These are phyloP conservation scores for Nothophoma quercina DNA, from an alignment of 2,329 filamentous ascomycete genomes.

Conservation along the genomic window DNA sequence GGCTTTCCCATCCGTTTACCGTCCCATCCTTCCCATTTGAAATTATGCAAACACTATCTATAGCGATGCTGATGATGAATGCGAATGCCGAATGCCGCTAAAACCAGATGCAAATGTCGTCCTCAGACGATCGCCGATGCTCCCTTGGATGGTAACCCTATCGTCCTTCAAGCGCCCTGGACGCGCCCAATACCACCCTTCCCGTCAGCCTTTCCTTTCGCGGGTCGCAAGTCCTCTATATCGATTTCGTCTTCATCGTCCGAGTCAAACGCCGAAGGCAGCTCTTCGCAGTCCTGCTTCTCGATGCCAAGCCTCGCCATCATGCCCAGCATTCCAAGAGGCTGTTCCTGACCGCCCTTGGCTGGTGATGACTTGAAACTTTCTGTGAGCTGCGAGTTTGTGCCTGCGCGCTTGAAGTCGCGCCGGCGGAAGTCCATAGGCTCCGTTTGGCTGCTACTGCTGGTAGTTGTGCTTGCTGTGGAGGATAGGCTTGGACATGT, in stretches of 20 bases:
- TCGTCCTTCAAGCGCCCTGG: too few relatives aligned
- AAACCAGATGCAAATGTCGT: slow-evolving; percentile 1
- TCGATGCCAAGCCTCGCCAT: slow-evolving; percentile 16
- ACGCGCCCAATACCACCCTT: not conserved
- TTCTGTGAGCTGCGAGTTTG: slow-evolving; percentile 28
- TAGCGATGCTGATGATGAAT: not conserved
- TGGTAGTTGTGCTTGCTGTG: slow-evolving; percentile 9
- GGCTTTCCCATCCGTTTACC: not conserved
- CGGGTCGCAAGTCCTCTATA: slow-evolving; percentile 1
- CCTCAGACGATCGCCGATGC: not conserved
- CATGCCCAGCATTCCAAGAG: slow-evolving; percentile 7
- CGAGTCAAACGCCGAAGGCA: slow-evolving; percentile 34
- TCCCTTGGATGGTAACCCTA: not conserved
- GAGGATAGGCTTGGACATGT: slow-evolving; percentile 16
- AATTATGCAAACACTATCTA: slow-evolving; percentile 9
- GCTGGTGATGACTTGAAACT: slow-evolving; percentile 17
- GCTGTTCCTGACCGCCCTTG: slow-evolving; percentile 10
- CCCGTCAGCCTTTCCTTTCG: not conserved
- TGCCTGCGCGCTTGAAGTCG: slow-evolving; percentile 24
- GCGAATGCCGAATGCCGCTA: slow-evolving; percentile 1
- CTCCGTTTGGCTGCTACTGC: slow-evolving; percentile 9
- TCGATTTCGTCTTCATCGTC: slow-evolving; percentile 30
- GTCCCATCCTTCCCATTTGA: not conserved
- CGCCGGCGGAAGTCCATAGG: slow-evolving; percentile 25
- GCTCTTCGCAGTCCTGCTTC: slow-evolving; percentile 22